phyloP scores from a whole-genome alignment of 2,329 filamentous ascomycete species.

The Claviceps maximensis region DNA sequence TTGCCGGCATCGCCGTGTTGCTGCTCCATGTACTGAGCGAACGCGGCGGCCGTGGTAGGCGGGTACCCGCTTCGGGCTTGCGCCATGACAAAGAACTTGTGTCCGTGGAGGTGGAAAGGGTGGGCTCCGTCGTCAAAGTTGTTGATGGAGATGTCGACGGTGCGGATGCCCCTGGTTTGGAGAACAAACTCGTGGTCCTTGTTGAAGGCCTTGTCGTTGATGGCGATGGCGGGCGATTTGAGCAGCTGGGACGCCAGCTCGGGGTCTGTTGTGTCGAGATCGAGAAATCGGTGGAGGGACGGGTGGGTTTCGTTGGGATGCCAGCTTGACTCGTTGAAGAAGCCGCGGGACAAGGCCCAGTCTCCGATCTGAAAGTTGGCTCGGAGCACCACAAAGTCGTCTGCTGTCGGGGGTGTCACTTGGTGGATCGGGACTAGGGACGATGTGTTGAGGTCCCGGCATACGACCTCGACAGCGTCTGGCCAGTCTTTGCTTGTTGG shows the following conservation, averaged over 20 bases:
- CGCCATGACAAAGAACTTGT: constrained; percentile 37
- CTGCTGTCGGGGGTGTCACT: constrained; percentile 23
- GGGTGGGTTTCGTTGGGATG: constrained; percentile 23
- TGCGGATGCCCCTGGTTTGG: constrained; percentile 36
- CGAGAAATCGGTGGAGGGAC: constrained; percentile 22
- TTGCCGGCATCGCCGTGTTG: constrained; percentile 4
- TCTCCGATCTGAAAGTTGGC: constrained; percentile 42
- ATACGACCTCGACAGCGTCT: constrained; percentile 32
- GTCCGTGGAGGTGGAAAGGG: constrained; percentile 44
- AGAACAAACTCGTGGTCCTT: constrained; percentile 27
- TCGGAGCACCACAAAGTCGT: constrained; percentile 30
- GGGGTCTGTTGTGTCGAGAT: constrained; percentile 5
- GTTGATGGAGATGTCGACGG: constrained; percentile 45
- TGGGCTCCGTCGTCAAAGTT: constrained; percentile 38
- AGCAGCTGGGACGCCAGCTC: constrained; percentile 4
- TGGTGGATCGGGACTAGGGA: constrained; percentile 26
- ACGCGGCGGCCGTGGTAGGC: constrained; percentile 11
- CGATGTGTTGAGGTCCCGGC: constrained; percentile 39
- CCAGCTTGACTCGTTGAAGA: constrained; percentile 40
- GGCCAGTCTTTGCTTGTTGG: constrained; percentile 35
- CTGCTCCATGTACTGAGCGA: constrained; percentile 13
- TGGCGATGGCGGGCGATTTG: constrained; percentile 9
- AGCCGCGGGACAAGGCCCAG: constrained; percentile 38
- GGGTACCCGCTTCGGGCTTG: constrained; percentile 23
- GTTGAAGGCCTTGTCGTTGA: constrained; percentile 19